These are phyloP conservation scores for Kalmusia sp. DNA, from an alignment of 2,329 filamentous ascomycete species.

Conservation along the genomic window DNA sequence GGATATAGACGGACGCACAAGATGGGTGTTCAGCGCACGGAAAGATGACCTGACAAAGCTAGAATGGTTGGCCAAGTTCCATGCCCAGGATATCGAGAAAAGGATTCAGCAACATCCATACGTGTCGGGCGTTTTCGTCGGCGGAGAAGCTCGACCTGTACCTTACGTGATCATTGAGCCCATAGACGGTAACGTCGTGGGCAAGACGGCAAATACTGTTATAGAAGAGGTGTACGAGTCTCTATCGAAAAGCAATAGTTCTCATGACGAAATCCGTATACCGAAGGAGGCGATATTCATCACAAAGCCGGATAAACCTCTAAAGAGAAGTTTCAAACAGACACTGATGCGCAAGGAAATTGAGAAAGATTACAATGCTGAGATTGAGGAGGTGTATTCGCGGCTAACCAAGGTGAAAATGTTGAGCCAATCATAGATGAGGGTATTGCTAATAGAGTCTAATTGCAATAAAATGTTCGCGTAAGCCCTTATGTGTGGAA, in stretches of 20 bases:
- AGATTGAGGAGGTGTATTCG: conserved; percentile 26
- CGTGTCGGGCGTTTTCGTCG: conserved; percentile 19
- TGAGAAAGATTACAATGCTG: conserved; percentile 22
- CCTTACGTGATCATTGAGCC: conserved; percentile 26
- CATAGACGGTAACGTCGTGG: conserved; percentile 14
- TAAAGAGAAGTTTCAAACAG: conserved; percentile 21
- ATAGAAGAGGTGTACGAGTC: conserved; percentile 16
- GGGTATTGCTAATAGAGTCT: too few species aligned
- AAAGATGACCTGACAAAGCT: conserved; percentile 33
- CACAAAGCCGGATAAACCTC: conserved; percentile 21
- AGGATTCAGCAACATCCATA: conserved; percentile 19
- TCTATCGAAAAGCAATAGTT: conserved; percentile 9
- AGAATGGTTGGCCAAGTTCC: conserved; percentile 25
- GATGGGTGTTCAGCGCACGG: conserved; percentile 23
- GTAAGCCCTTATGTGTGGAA: too few species aligned
- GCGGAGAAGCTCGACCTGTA: conserved; percentile 21
- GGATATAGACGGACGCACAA: conserved; percentile 22
- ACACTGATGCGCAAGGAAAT: conserved; percentile 21
- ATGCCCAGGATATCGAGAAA: conserved; percentile 23
- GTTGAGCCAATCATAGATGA: too few species aligned
- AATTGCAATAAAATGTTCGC: too few species aligned
- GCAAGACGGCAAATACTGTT: conserved; percentile 12
- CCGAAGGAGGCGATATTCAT: conserved; percentile 22
- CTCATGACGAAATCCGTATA: conserved; percentile 17
- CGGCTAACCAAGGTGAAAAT: conserved; percentile 4